Base-by-base conservation (phyloP, 495 filamentous ascomycete species). In the Podospora bellae-mahoneyi region DNA sequence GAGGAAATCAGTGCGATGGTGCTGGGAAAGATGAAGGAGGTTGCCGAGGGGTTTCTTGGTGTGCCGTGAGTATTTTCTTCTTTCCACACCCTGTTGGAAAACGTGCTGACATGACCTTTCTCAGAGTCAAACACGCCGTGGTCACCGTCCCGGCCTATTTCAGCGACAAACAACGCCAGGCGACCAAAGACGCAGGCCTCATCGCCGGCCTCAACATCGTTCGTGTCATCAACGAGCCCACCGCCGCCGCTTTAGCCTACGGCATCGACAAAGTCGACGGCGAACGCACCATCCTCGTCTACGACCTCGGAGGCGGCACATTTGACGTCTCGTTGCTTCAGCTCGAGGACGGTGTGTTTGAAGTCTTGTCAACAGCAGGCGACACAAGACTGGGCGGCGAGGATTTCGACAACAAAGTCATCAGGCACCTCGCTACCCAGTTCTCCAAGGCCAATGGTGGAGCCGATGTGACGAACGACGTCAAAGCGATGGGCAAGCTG, bases 281-380 rank as follows among this genome's bases (percentile, higher is more conserved):
- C 44, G 92, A 94, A 75, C 87, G 89, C 74, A 89, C 92, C 82
- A 90, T 94, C 71, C 90, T 95, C 69, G 92, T 95, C 70, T 96
- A 95, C 81, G 94, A 98, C 89, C 91, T 97, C 73, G 94, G 94
- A 87, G 94, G 93, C 87, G 94, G 93, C 88, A 97, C 94, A 72
- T 97, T 99, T 78, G 94, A 99, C 93, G 94, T 97, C 53, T 97
- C 95, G 62, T 90, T 99, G 70, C 84, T 99, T 19, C 91, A 91
- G 30, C 92, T 97, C 67, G 94, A 99, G 71, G 83, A 92, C 69
- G 94, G 94, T 74, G 89, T 92, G 69, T 97, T 97, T 80, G 92
- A 97, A 82, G 95, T 99, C 70, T 83, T 92, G 79, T 88, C 94
- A 78, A 97, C 93, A 68, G 94, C 93, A 76, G 95, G 95, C 89